phyloP scores from a whole-genome alignment of 257 asterid genomes.

The Nicotiana obtusifolia region DNA sequence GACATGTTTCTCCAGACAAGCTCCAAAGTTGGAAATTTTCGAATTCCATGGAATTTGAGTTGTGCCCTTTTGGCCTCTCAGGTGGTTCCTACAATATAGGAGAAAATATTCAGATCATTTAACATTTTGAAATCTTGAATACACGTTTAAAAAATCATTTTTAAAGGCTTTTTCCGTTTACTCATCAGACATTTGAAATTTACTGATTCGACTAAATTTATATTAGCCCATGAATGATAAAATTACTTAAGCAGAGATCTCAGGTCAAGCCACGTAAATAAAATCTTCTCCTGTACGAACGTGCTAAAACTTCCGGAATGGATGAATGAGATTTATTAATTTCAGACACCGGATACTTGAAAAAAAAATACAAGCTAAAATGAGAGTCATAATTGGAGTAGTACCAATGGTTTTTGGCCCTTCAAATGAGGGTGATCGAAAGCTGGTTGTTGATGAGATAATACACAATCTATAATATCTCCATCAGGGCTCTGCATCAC shows the following conservation, averaged over 20 bases:
- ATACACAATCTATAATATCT: slow-evolving; percentile 78
- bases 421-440: slow-evolving; percentile 78
- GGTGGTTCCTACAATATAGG: slow-evolving; percentile 58
- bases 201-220: too few relatives aligned
- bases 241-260: background rate
- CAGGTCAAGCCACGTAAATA: background rate
- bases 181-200: too few relatives aligned
- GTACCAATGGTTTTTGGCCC: slow-evolving; percentile 85
- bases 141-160: background rate
- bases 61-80: slow-evolving; percentile 61
- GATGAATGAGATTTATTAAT: background rate
- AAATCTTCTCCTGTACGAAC: too few relatives aligned
- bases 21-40: slow-evolving; percentile 77
- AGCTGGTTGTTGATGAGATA: slow-evolving; percentile 75
- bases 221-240: too few relatives aligned
- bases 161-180: too few relatives aligned
- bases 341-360: background rate
- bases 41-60: slow-evolving; percentile 23
- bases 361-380: background rate
- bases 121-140: background rate
- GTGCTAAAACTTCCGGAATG: too few relatives aligned
- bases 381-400: background rate
- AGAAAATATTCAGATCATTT: background rate
- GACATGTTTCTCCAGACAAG: slow-evolving; percentile 65
- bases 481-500: slow-evolving; percentile 84